These are phyloP conservation scores for Colletotrichum costaricense DNA, from an alignment of 2,329 filamentous ascomycete genomes.

Conservation along the genomic window DNA sequence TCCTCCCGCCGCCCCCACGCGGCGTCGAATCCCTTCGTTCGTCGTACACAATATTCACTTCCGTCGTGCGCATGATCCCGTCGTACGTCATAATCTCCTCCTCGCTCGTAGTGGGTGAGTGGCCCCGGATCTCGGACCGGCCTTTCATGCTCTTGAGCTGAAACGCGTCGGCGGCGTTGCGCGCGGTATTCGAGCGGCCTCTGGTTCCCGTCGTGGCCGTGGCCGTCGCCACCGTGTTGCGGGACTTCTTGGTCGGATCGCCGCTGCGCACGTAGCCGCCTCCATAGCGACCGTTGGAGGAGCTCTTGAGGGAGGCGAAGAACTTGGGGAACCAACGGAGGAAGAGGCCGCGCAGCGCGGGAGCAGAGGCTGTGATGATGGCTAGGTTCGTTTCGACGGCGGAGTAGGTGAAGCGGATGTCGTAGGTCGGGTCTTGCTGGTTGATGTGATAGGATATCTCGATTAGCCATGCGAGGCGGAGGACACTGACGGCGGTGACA, in stretches of 20 bases:
- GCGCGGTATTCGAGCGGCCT: not conserved
- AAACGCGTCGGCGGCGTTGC: constrained; percentile 11
- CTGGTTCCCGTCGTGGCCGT: constrained; percentile 5
- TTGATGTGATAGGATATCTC: constrained; percentile 27
- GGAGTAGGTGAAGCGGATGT: constrained; percentile 44
- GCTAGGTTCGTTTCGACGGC: constrained; percentile 51
- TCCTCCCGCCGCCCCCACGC: not conserved
- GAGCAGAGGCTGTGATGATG: constrained; percentile 51
- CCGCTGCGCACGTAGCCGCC: constrained; percentile 20
- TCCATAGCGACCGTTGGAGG: constrained; percentile 24
- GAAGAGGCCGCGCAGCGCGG: constrained; percentile 52
- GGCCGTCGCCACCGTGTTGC: not conserved
- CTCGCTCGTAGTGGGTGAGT: constrained; percentile 48
- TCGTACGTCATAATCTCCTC: constrained; percentile 56
- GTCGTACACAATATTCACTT: constrained; percentile 28
- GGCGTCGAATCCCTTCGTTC: constrained; percentile 14
- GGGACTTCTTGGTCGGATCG: constrained; percentile 10
- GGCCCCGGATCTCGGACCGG: constrained; percentile 49
- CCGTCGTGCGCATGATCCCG: constrained; percentile 45
- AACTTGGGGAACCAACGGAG: constrained; percentile 41
- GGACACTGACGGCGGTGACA: constrained; percentile 29
- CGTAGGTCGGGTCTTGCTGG: constrained; percentile 41
- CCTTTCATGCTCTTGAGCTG: constrained; percentile 38
- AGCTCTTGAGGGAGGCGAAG: constrained; percentile 38
- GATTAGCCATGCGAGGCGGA: constrained; percentile 27